Conservation (phyloP, 2,329 filamentous ascomycete genomes). For the Trichoderma koningiopsis region DNA sequence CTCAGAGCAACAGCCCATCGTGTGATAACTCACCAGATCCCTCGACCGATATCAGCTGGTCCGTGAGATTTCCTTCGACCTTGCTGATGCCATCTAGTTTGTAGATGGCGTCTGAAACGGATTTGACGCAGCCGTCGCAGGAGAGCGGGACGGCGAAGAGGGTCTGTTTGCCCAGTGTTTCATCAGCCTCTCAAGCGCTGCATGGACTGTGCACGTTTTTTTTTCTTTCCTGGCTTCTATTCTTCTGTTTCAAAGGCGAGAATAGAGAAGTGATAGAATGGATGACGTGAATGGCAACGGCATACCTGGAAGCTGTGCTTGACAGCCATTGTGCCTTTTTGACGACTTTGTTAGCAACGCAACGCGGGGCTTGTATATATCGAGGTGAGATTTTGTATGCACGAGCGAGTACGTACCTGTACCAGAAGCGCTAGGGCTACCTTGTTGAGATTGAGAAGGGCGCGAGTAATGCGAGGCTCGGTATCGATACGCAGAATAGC, state of each 20-base stretch:
- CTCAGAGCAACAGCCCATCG: not conserved
- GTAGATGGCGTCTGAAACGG: constrained; percentile 77
- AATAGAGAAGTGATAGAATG: not conserved
- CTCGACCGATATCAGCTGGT: constrained; percentile 82
- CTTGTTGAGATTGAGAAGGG: constrained; percentile 30
- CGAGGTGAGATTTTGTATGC: not conserved
- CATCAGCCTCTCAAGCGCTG: constrained; percentile 35
- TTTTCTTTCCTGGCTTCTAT: not conserved
- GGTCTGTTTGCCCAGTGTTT: constrained; percentile 60
- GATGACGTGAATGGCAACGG: not conserved
- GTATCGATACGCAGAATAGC: constrained; percentile 37
- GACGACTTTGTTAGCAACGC: constrained; percentile 23
- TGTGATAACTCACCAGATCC: constrained; percentile 65
- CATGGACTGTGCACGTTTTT: constrained; percentile 15
- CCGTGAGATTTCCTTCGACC: constrained; percentile 77
- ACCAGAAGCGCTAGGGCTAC: not conserved
- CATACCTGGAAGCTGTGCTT: constrained; percentile 51
- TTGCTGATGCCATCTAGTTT: constrained; percentile 79
- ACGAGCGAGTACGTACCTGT: not conserved
- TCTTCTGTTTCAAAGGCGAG: not conserved
- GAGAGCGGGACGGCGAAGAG: constrained; percentile 93
- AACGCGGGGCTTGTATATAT: constrained; percentile 2
- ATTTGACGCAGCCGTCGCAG: constrained; percentile 86
- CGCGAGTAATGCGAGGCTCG: constrained; percentile 28
- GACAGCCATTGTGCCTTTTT: constrained; percentile 45